Percentiles rank a stretch among this genome's conserved stretches.
Conservation (phyloP, 2,329 filamentous ascomycete species). For the Periglandula ipomoeae region DNA sequence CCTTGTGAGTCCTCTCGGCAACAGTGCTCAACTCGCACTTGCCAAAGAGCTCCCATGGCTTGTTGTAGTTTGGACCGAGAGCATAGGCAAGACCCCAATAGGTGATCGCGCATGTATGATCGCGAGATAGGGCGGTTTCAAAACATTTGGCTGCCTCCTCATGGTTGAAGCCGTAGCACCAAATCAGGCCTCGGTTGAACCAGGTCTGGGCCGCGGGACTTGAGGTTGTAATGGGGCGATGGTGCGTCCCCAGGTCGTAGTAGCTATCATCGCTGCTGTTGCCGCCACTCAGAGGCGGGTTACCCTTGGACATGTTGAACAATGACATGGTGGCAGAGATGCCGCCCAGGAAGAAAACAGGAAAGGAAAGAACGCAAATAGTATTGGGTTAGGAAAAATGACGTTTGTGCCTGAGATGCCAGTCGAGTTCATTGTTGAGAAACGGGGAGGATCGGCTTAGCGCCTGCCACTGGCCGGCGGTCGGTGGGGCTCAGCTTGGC, state of each 20-base stretch:
- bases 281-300: neutral
- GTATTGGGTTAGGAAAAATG: neutral
- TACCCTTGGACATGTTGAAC: neutral
- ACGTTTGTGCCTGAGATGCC: no score
- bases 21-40: slow-evolving; percentile 44
- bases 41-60: slow-evolving; percentile 67
- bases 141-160: slow-evolving; percentile 61
- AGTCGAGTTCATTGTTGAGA: no score
- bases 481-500: no score
- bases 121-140: slow-evolving; percentile 44
- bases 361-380: neutral
- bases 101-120: slow-evolving; percentile 50
- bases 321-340: neutral
- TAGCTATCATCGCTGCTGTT: slow-evolving; percentile 29
- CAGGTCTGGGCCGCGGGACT: slow-evolving; percentile 48
- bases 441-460: neutral
- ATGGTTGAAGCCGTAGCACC: slow-evolving; percentile 70
- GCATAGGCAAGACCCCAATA: slow-evolving; percentile 65
- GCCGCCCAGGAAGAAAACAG: neutral
- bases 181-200: slow-evolving; percentile 65
- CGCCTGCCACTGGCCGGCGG: no score
- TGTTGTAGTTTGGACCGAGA: slow-evolving; percentile 68
- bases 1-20: slow-evolving; percentile 27
- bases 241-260: slow-evolving; percentile 54
- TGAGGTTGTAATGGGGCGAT: slow-evolving; percentile 44